Evolutionary conservation across 331 rosid species (phyloP).

Genomic region (Malus hybrid): DNA sequence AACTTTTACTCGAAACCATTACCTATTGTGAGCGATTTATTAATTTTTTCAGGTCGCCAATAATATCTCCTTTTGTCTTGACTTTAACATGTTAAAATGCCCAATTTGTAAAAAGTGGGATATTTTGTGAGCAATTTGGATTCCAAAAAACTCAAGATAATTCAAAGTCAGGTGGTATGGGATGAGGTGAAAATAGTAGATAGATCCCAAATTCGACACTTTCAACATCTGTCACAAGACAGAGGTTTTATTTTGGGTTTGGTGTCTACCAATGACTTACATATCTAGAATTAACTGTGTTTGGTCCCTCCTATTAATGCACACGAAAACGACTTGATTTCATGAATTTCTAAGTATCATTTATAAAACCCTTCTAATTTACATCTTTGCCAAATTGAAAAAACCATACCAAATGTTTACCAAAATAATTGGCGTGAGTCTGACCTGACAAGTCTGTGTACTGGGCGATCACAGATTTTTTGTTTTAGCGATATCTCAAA

Average conservation of each 20-base stretch:
- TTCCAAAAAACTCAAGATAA: not conserved
- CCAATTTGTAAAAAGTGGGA: not conserved
- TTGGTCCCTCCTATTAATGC: not conserved
- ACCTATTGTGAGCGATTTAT: no score
- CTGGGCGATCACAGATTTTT: no score
- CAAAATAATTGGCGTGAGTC: not conserved
- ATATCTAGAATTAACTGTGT: not conserved
- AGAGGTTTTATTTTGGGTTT: not conserved
- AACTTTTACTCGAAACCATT: no score
- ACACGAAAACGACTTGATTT: not conserved
- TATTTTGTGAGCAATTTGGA: not conserved
- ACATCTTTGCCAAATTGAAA: not conserved
- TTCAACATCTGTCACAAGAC: not conserved
- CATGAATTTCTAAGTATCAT: not conserved
- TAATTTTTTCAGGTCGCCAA: no score
- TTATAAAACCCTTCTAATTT: not conserved
- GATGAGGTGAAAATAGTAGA: not conserved
- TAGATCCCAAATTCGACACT: not conserved
- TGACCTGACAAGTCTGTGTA: not conserved
- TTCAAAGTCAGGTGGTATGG: not conserved
- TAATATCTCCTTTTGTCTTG: no score
- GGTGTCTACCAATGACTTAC: not conserved
- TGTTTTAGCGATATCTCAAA: no score
- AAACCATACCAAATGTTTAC: not conserved
- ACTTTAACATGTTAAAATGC: not conserved